These are phyloP conservation scores for Magnaporthiopsis incrustans DNA, from an alignment of 2,329 filamentous ascomycete genomes.

Conservation along the genomic window DNA sequence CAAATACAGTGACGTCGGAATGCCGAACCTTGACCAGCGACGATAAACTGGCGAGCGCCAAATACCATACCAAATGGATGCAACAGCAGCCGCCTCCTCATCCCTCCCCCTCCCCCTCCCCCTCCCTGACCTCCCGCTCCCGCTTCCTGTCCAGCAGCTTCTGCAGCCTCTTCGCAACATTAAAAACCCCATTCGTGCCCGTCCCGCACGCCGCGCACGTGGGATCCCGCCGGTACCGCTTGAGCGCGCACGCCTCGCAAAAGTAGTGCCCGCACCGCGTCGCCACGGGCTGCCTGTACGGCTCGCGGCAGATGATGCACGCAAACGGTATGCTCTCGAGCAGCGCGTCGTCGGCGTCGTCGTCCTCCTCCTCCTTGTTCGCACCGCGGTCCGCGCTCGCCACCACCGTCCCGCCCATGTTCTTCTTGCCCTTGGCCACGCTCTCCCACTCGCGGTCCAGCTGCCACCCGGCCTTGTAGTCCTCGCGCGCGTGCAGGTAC, in stretches of 20 bases:
- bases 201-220: constrained; percentile 78
- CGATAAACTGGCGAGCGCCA: too few relatives aligned
- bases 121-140: constrained; percentile 43
- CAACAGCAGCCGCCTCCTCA: too few relatives aligned
- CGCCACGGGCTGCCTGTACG: constrained; percentile 72
- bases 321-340: constrained; percentile 82
- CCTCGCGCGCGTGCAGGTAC: constrained; percentile 66
- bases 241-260: constrained; percentile 81
- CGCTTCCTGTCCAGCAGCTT: constrained; percentile 65
- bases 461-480: constrained; percentile 90
- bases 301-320: constrained; percentile 75
- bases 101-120: constrained; percentile 29
- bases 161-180: constrained; percentile 73
- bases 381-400: too few relatives aligned
- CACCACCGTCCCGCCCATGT: constrained; percentile 51
- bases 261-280: constrained; percentile 96
- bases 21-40: too few relatives aligned
- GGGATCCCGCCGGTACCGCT: constrained; percentile 79
- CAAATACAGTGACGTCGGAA: too few relatives aligned
- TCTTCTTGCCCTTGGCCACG: constrained; percentile 63
- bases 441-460: constrained; percentile 91
- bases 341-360: constrained; percentile 57
- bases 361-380: too few relatives aligned
- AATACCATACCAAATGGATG: too few relatives aligned
- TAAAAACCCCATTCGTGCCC: constrained; percentile 81